A percentile compares a stretch with the other conserved stretches of the same genome.
These are phyloP conservation scores for Zygosaccharomyces kombuchaensis DNA, from an alignment of 805 yeast species.

Conservation along the genomic window DNA sequence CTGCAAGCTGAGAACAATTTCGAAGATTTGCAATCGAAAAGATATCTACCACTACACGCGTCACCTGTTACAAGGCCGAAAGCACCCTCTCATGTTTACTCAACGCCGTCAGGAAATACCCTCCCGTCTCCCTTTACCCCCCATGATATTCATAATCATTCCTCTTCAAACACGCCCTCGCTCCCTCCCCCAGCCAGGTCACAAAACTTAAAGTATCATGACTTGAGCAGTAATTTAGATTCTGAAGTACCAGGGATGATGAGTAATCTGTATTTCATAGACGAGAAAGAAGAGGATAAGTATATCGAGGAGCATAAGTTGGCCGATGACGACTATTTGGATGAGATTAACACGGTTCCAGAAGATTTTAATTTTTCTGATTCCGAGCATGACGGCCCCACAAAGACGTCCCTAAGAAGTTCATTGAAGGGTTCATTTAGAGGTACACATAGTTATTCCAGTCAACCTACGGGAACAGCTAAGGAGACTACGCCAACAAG, in stretches of 20 bases:
- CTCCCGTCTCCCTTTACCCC: neutral
- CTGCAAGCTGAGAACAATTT: neutral
- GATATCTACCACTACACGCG: neutral
- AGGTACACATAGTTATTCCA: slow-evolving; percentile 33
- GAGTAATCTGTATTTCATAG: slow-evolving; percentile 32
- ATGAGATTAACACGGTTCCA: slow-evolving; percentile 49
- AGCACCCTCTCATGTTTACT: slow-evolving; percentile 11
- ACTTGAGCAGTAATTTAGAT: slow-evolving; percentile 36
- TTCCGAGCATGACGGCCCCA: slow-evolving; percentile 17
- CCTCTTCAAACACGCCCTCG: neutral
- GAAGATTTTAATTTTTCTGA: slow-evolving; percentile 39
- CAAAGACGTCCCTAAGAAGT: slow-evolving; percentile 12
- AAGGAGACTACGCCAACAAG: slow-evolving; percentile 32
- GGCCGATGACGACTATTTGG: slow-evolving; percentile 42
- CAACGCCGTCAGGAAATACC: slow-evolving; percentile 9
- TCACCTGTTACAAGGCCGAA: slow-evolving; percentile 1
- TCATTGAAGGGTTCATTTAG: slow-evolving; percentile 22
- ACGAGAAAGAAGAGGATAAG: slow-evolving; percentile 35
- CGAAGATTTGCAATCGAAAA: neutral
- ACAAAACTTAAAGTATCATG: slow-evolving; percentile 38
- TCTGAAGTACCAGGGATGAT: slow-evolving; percentile 35
- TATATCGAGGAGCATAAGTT: slow-evolving; percentile 25
- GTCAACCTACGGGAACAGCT: slow-evolving; percentile 28
- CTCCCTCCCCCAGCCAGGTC: slow-evolving; percentile 28
- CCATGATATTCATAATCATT: slow-evolving; percentile 5